Evolutionary conservation across 768 basidiomycete genomes (phyloP).

Genomic region (Lactarius hengduanensis): DNA sequence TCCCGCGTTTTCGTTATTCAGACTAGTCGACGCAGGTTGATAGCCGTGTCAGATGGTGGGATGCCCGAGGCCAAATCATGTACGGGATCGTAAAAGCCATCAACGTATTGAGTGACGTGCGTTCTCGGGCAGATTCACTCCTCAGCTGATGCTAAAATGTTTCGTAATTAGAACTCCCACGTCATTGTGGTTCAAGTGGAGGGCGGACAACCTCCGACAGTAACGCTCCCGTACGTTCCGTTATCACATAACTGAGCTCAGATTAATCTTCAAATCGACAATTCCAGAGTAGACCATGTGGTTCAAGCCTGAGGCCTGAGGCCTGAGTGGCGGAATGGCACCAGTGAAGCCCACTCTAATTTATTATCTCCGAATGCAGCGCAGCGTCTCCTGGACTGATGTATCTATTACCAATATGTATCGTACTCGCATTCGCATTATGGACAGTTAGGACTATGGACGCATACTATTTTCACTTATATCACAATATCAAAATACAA

Average conservation of each 20-base stretch:
- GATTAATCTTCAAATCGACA: background rate
- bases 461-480: constrained; percentile 19
- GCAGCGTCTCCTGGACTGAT: constrained; percentile 1
- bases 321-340: constrained; percentile 2
- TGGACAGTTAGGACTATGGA: constrained; percentile 11
- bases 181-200: constrained; percentile 48
- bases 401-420: constrained; percentile 21
- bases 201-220: constrained; percentile 42
- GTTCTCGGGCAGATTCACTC: constrained; percentile 29
- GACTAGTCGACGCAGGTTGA: constrained; percentile 47
- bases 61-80: constrained; percentile 49
- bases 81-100: constrained; percentile 60
- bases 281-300: constrained; percentile 20
- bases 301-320: background rate
- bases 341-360: background rate
- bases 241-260: background rate
- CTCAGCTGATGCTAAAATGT: background rate
- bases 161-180: constrained; percentile 53
- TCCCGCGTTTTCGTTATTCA: constrained; percentile 24
- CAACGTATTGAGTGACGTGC: constrained; percentile 55
- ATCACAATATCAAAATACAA: constrained; percentile 6
- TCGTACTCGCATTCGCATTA: constrained; percentile 7
- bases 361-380: background rate
- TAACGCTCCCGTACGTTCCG: constrained; percentile 57
- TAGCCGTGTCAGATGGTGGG: constrained; percentile 69